Conservation (phyloP, 768 basidiomycete genomes). For the Russula earlei region DNA sequence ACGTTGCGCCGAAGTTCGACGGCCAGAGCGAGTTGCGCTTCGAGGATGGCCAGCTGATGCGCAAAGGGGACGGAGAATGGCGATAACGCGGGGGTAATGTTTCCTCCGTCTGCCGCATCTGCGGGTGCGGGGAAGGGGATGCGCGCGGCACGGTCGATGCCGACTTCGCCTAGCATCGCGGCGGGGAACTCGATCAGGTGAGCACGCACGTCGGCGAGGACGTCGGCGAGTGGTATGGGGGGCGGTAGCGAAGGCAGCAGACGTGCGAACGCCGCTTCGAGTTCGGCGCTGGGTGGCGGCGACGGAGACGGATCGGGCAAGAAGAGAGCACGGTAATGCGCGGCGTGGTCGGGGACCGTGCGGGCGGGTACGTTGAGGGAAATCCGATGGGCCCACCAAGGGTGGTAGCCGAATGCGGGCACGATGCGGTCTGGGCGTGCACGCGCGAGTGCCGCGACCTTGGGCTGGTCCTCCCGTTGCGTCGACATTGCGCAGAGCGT, state of each 20-base stretch:
- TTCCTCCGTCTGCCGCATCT: conserved; percentile 11
- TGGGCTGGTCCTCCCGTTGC: conserved; percentile 52
- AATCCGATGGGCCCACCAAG: conserved; percentile 86
- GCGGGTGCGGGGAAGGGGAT: conserved; percentile 45
- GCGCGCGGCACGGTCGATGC: conserved; percentile 74
- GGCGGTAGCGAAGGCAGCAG: conserved; percentile 63
- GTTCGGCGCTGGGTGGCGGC: conserved; percentile 16
- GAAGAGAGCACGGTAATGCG: conserved; percentile 72
- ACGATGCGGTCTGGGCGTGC: conserved; percentile 56
- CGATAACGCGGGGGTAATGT: conserved; percentile 43
- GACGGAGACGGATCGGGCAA: conserved; percentile 29
- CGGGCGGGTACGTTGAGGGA: conserved; percentile 31
- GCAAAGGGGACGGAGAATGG: conserved; percentile 69
- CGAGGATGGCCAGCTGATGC: conserved; percentile 75
- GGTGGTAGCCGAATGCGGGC: conserved; percentile 93
- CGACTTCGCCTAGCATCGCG: conserved; percentile 90
- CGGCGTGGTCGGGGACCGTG: conserved; percentile 34
- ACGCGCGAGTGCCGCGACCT: conserved; percentile 56
- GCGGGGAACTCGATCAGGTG: conserved; percentile 53
- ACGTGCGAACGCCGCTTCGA: conserved; percentile 38
- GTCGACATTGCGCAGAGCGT: conserved; percentile 82
- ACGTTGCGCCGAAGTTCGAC: conserved; percentile 68
- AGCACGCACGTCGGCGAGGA: conserved; percentile 49
- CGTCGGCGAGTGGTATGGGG: conserved; percentile 50
- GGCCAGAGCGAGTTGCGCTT: conserved; percentile 80